Evolutionary conservation across 208 protist genomes (phyloP), one percentile per base, ranked within the genome.

Genomic region (Crithidia thermophila): DNA sequence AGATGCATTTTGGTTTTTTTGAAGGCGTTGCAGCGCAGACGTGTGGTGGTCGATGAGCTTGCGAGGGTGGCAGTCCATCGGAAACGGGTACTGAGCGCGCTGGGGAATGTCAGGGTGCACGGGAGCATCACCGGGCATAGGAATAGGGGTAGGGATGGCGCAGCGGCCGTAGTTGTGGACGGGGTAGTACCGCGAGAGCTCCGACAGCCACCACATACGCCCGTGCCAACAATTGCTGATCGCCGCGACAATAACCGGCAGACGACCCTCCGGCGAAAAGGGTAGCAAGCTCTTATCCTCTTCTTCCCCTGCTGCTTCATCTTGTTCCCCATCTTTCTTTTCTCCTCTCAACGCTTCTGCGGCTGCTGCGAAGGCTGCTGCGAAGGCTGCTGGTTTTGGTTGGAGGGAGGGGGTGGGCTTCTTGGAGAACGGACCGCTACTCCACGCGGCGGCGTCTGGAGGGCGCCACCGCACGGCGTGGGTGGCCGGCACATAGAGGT

Each of bases 131-230:
- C 58, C 69, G 4, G 68, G 72, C 23, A 65, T 23, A 25, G 69
- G 50, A 1, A 58, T 31, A 18, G 40, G 30, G 4, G 55, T 5
- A 11, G 71, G 75, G 9, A 64, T 53, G 2, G 8, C 9, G 67
- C 79, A 85, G 8, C 33, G 36, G 18, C 82, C 82, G 53, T 55
- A 88, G 46, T 67, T 77, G 58, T 85, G 79, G 31, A 88, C 67
- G 8, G 74, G 61, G 49, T 84, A 85, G 55, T 79, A 69, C 10
- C 52, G 66, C 9, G 67, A 66, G 4, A 83, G 43, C 37, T 67
- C 57, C 7, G 65, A 55, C 28, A 83, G 46, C 59, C 59, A 61
- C 36, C 53, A 28, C 51, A 62, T 40, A 16, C 77, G 77, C 4
- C 31, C 40, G 31, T 63, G 67, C 28, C 56, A 49, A 39, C 77